Percentiles rank a stretch among this genome's conserved stretches.
phyloP scores from a whole-genome alignment of 805 yeast species.

The Spathaspora sp. region DNA sequence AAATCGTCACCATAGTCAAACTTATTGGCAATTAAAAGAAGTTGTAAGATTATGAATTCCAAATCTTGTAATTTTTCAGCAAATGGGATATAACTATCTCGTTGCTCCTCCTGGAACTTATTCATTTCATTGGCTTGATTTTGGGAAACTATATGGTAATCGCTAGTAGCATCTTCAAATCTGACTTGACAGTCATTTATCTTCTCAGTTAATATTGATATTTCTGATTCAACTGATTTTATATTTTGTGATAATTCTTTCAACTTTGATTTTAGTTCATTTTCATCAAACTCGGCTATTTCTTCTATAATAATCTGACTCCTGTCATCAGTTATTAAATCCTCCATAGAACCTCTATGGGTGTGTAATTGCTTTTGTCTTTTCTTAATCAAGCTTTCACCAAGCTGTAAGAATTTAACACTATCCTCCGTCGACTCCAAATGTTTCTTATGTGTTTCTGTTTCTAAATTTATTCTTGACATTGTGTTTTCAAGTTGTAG shows the following conservation, averaged over 20 bases:
- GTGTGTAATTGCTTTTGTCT: constrained; percentile 4
- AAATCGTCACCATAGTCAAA: constrained; percentile 89
- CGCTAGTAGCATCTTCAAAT: constrained; percentile 10
- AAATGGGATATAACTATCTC: constrained; percentile 19
- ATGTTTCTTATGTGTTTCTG: constrained; percentile 8
- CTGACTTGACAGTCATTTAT: constrained; percentile 11
- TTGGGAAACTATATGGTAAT: constrained; percentile 10
- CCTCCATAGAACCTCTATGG: constrained; percentile 1
- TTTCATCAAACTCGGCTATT: background rate
- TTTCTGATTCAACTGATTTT: background rate
- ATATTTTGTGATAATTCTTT: background rate
- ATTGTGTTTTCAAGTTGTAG: constrained; percentile 15
- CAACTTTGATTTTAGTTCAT: constrained; percentile 9
- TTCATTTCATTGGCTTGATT: constrained; percentile 9
- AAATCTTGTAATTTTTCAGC: constrained; percentile 51
- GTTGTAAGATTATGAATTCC: constrained; percentile 73
- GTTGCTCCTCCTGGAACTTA: constrained; percentile 14
- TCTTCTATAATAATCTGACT: constrained; percentile 11
- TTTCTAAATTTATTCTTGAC: constrained; percentile 16
- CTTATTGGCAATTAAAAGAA: constrained; percentile 59
- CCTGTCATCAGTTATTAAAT: constrained; percentile 16
- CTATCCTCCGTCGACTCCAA: background rate
- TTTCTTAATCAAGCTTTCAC: constrained; percentile 2
- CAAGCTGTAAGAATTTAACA: background rate
- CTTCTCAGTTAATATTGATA: constrained; percentile 8